Evolutionary conservation across 1,284 basidiomycete species (phyloP).

Genomic region (Puccinia hordei): DNA sequence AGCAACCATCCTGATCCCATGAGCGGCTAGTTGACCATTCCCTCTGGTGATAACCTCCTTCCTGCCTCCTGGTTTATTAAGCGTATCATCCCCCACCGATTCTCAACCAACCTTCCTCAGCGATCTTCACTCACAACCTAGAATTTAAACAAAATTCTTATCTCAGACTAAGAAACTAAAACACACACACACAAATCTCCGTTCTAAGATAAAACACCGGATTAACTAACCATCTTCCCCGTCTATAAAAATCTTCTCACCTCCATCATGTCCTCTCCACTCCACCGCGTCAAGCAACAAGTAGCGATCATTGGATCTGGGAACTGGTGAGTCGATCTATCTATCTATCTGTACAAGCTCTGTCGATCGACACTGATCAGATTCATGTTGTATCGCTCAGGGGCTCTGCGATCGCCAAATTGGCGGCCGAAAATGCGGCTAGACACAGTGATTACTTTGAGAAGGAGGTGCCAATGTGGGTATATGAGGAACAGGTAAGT

Average conservation of each 20-base stretch:
- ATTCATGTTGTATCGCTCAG: conserved; percentile 57
- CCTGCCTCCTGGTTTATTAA: too few relatives aligned
- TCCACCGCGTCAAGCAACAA: conserved; percentile 22
- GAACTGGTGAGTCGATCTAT: conserved; percentile 53
- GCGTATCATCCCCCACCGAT: too few relatives aligned
- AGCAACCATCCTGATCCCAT: too few relatives aligned
- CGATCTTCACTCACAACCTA: too few relatives aligned
- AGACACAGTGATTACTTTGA: conserved; percentile 59
- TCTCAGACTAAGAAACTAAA: too few relatives aligned
- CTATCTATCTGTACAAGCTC: background rate
- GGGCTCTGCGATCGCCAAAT: conserved; percentile 66
- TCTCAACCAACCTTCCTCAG: too few relatives aligned
- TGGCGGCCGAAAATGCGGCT: conserved; percentile 59
- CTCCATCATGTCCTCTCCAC: conserved; percentile 2
- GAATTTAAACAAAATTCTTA: too few relatives aligned
- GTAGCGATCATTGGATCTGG: conserved; percentile 65
- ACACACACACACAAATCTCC: too few relatives aligned
- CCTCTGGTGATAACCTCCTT: too few relatives aligned
- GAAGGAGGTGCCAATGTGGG: conserved; percentile 64
- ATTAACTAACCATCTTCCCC: conserved; percentile 6
- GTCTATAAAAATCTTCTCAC: background rate
- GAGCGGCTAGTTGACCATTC: too few relatives aligned
- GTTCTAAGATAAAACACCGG: too few relatives aligned
- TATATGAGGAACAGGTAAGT: conserved; percentile 63
- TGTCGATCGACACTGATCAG: background rate